These are phyloP conservation scores for Pseudogymnoascus sp. DNA, from an alignment of 2,329 filamentous ascomycete genomes.

Conservation along the genomic window DNA sequence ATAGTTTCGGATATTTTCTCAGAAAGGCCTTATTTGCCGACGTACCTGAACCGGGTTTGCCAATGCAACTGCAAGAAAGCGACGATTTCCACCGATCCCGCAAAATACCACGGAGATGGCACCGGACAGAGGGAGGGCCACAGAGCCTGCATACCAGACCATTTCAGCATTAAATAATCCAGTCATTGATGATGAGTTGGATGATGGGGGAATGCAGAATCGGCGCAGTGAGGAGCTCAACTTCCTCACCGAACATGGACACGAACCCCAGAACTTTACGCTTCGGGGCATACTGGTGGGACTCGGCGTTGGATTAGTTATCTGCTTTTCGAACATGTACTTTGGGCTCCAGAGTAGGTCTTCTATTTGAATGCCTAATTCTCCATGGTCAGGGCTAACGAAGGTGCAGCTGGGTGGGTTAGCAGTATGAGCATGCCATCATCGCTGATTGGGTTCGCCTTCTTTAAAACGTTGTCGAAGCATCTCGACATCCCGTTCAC, in stretches of 20 bases:
- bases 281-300: conserved; percentile 72
- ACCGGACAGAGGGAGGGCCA: conserved; percentile 1
- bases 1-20: not conserved
- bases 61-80: not conserved
- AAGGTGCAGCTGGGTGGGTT: conserved; percentile 61
- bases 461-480: conserved; percentile 72
- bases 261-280: conserved; percentile 64
- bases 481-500: conserved; percentile 76
- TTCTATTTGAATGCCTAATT: conserved; percentile 34
- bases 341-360: conserved; percentile 84
- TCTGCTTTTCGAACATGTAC: conserved; percentile 97
- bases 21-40: not conserved
- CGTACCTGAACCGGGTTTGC: not conserved
- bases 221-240: conserved; percentile 23
- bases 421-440: conserved; percentile 95
- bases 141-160: conserved; percentile 6
- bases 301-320: conserved; percentile 75
- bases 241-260: conserved; percentile 26
- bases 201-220: conserved; percentile 12
- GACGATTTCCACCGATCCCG: not conserved
- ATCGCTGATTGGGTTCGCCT: conserved; percentile 86
- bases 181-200: not conserved
- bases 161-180: conserved; percentile 1
- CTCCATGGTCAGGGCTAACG: not conserved
- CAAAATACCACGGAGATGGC: conserved; percentile 1